Evolutionary conservation across 2,329 filamentous ascomycete genomes (phyloP).

Genomic region (Colletotrichum destructivum): DNA sequence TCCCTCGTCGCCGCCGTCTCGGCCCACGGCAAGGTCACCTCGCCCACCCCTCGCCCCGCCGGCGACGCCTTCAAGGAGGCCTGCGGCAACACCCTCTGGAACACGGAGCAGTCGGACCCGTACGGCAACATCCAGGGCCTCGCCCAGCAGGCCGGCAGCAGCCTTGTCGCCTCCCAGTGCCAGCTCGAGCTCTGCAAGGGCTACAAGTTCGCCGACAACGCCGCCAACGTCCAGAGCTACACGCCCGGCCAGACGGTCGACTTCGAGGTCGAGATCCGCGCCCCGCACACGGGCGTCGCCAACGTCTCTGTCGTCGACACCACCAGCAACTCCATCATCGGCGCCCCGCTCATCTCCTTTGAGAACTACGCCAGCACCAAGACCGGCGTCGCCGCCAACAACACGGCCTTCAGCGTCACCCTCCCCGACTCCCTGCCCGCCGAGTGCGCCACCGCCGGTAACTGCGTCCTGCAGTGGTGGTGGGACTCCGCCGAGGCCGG

Average conservation of each 20-base stretch:
- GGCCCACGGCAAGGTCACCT: conserved; percentile 45
- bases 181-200: conserved; percentile 56
- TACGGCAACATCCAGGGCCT: conserved; percentile 56
- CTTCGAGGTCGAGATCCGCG: conserved; percentile 56
- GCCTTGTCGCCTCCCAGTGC: conserved; percentile 47
- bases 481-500: conserved; percentile 71
- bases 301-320: conserved; percentile 67
- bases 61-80: conserved; percentile 46
- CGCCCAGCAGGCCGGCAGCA: conserved; percentile 49
- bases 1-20: conserved; percentile 42
- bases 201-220: conserved; percentile 51
- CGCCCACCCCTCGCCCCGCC: conserved; percentile 40
- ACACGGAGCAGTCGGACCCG: conserved; percentile 48
- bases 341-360: conserved; percentile 60
- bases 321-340: conserved; percentile 63
- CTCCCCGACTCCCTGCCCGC: conserved; percentile 63
- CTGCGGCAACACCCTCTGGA: conserved; percentile 45
- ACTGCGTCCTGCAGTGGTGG: conserved; percentile 72
- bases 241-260: conserved; percentile 53
- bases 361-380: conserved; percentile 54
- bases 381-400: conserved; percentile 43
- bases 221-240: conserved; percentile 47
- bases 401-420: conserved; percentile 66
- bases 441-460: conserved; percentile 65
- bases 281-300: conserved; percentile 53